phyloP scores from a whole-genome alignment of 1,139 yeast genomes.

The Yamadazyma songkhlaensis region DNA sequence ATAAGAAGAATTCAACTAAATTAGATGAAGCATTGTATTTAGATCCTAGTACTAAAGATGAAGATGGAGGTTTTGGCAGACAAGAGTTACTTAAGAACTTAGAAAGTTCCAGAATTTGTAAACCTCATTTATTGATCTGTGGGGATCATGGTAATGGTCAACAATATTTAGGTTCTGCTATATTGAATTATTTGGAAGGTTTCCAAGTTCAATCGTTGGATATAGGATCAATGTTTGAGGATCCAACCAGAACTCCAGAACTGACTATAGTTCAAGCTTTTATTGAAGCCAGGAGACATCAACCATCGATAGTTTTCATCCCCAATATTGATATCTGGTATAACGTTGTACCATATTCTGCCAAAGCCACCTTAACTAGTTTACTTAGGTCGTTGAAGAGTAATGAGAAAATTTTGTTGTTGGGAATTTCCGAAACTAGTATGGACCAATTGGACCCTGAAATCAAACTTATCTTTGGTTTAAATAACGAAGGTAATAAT shows the following conservation, averaged over 20 bases:
- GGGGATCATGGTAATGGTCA: constrained; percentile 89
- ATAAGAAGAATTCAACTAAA: constrained; percentile 48
- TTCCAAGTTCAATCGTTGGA: constrained; percentile 87
- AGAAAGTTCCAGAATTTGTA: constrained; percentile 67
- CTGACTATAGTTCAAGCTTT: constrained; percentile 81
- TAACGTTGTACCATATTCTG: constrained; percentile 62
- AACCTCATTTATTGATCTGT: constrained; percentile 74
- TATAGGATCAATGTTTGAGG: constrained; percentile 74
- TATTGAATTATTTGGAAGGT: constrained; percentile 81
- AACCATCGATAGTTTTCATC: constrained; percentile 80
- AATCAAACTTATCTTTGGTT: constrained; percentile 52
- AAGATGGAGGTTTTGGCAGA: constrained; percentile 66
- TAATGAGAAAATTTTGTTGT: constrained; percentile 70
- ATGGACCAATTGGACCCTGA: constrained; percentile 32
- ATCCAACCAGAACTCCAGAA: constrained; percentile 80
- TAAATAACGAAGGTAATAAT: constrained; percentile 41
- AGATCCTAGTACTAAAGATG: constrained; percentile 54
- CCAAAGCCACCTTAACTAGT: constrained; percentile 69
- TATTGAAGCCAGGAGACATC: constrained; percentile 85
- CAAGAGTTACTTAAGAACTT: constrained; percentile 61
- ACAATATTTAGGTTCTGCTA: constrained; percentile 79
- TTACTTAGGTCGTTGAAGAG: constrained; percentile 67
- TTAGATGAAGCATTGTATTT: constrained; percentile 71
- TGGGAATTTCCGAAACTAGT: constrained; percentile 68
- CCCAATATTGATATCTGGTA: constrained; percentile 85